phyloP scores from a whole-genome alignment of 2,329 filamentous ascomycete genomes.

The Daldinia sp. region DNA sequence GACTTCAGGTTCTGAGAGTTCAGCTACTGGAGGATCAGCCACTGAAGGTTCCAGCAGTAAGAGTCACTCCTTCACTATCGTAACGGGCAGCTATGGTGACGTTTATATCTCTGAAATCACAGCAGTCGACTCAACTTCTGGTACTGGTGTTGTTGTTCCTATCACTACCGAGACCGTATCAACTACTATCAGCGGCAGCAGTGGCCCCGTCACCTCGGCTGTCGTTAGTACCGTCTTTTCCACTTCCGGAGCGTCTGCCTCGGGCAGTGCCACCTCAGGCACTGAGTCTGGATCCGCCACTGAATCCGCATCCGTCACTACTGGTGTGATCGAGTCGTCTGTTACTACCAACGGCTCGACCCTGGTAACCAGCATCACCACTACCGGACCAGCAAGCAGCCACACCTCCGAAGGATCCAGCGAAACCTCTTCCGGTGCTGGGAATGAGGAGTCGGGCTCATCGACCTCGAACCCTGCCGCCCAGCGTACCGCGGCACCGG shows the following conservation, averaged over 20 bases:
- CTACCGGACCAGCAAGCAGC: constrained; percentile 32
- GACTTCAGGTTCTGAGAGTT: neutral
- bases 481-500: constrained; percentile 43
- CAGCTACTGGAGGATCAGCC: neutral
- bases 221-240: constrained; percentile 41
- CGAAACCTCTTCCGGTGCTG: constrained; percentile 1
- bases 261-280: constrained; percentile 32
- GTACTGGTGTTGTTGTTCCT: constrained; percentile 13
- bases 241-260: constrained; percentile 21
- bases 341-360: constrained; percentile 36
- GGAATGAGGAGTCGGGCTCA: constrained; percentile 2
- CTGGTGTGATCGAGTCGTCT: constrained; percentile 35
- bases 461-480: constrained; percentile 28
- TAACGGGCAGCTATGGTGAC: constrained; percentile 32
- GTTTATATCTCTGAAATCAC: constrained; percentile 31
- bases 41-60: neutral
- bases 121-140: constrained; percentile 6
- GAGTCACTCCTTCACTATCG: constrained; percentile 20
- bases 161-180: constrained; percentile 27
- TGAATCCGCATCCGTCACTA: constrained; percentile 33
- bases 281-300: constrained; percentile 33
- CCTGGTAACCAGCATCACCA: constrained; percentile 35
- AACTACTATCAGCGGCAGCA: constrained; percentile 28
- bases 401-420: constrained; percentile 16
- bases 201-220: constrained; percentile 20